Base-by-base conservation (phyloP, 2,329 filamentous ascomycete species). In the Cladorrhinum sp. region DNA sequence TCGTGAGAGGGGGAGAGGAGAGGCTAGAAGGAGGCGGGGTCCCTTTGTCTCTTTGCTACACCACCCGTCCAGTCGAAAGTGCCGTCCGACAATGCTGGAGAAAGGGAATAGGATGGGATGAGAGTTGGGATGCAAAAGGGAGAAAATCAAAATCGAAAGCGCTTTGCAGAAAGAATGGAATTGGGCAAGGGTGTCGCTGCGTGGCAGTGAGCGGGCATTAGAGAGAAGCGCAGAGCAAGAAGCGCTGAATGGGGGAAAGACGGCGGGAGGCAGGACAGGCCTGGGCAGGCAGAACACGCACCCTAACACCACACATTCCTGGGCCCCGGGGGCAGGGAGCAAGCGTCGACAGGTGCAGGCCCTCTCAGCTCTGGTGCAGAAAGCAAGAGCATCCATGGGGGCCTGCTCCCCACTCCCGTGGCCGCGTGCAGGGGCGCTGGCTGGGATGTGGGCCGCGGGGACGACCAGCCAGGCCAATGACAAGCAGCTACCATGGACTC, bases 351-450 rank as follows among this genome's bases (percentile, higher is more conserved):
- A 12, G 41, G 41, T 45, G 41, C 41, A 45, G 41, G 41, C 41
- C 41, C 18, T 49, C 45, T 50, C 45, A 50, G 45, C 22, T 50
- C 24, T 60, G 57, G 51, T 53, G 22, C 58, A 50, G 49, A 55
- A 57, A 60, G 24, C n/a, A 49, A 49, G 60, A 61, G 54, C 57
- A 57, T 57, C 60, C 49, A 54, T 32, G 53, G 58, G 56, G 53
- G 60, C 50, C 60, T 62, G 61, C 57, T 59, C 50, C 52, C 56
- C 60, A 59, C 58, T 55, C 58, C 60, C 58, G 58, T 63, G 58
- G 62, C 61, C 62, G 56, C 56, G 55, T 65, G 61, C 66, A 68
- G 65, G 65, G 63, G 62, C 18, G 36, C 50, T 61, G 64, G 61
- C 49, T 59, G 32, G 41, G 29, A 51, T 55, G 62, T 64, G 64